These are phyloP conservation scores for Sarocladiaceae sp. DNA, from an alignment of 2,329 filamentous ascomycete genomes.

Conservation along the genomic window DNA sequence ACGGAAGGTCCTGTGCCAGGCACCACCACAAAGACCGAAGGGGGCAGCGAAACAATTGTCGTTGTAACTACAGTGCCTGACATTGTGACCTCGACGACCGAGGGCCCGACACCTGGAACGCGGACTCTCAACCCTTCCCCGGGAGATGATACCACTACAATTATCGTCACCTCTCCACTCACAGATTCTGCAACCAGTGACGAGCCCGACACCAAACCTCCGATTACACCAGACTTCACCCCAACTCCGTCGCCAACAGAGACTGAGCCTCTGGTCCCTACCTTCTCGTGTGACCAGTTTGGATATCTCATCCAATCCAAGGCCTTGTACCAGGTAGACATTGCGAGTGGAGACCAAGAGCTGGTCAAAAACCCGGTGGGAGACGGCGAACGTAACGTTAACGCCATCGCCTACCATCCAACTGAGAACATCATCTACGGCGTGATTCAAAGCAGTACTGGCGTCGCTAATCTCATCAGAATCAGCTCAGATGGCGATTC, in stretches of 20 bases:
- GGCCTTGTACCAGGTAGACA: neutral
- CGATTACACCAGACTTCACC: neutral
- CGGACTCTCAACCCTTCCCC: neutral
- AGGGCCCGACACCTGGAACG: neutral
- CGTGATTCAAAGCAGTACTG: neutral
- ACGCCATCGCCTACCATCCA: neutral
- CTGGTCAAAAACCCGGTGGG: neutral
- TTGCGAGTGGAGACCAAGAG: neutral
- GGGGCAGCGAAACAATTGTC: neutral
- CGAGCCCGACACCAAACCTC: neutral
- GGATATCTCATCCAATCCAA: constrained; percentile 3
- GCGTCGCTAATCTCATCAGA: neutral
- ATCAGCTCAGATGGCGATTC: neutral
- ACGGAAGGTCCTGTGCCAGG: neutral
- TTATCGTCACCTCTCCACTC: neutral
- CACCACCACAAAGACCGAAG: neutral
- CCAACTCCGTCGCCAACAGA: neutral
- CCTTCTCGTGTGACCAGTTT: neutral
- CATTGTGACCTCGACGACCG: neutral
- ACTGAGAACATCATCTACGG: neutral
- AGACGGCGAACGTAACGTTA: neutral
- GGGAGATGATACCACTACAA: neutral
- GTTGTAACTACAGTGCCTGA: neutral
- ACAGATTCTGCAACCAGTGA: neutral
- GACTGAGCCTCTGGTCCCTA: neutral